A percentile compares a stretch with the other conserved stretches of the same genome.
phyloP scores from a whole-genome alignment of 371 early-diverging fungal species.

The Enterocytospora artemiae region DNA sequence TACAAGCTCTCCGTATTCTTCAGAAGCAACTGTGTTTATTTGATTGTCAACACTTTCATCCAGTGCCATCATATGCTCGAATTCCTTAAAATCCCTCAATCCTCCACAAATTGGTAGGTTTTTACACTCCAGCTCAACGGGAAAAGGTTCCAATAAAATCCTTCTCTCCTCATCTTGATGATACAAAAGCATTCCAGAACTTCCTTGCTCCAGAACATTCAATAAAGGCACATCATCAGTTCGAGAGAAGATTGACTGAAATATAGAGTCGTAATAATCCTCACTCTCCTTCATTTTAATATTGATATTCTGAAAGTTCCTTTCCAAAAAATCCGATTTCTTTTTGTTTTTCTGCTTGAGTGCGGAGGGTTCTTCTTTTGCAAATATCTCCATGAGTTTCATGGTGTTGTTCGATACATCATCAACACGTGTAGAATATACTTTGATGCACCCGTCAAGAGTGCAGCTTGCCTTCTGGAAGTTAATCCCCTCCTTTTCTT shows the following conservation, averaged over 20 bases:
- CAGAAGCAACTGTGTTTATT: neutral
- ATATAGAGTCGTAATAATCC: constrained; percentile 24
- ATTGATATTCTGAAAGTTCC: constrained; percentile 24
- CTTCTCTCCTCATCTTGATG: neutral
- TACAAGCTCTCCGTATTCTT: neutral
- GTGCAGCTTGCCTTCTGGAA: constrained; percentile 97
- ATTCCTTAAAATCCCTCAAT: constrained; percentile 4
- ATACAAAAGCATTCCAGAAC: constrained; percentile 18
- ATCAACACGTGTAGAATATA: constrained; percentile 92
- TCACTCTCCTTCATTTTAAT: constrained; percentile 4
- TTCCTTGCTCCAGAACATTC: neutral
- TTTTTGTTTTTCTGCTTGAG: constrained; percentile 17
- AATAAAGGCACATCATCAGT: constrained; percentile 16
- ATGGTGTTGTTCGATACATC: constrained; percentile 86
- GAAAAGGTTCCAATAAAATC: constrained; percentile 11
- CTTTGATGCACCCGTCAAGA: constrained; percentile 91
- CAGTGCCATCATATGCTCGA: neutral
- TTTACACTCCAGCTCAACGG: neutral
- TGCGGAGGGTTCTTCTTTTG: constrained; percentile 32
- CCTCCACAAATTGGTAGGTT: constrained; percentile 1
- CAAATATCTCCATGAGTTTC: constrained; percentile 61
- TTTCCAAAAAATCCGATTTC: constrained; percentile 26
- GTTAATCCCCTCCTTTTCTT: constrained; percentile 70
- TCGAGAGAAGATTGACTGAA: constrained; percentile 6
- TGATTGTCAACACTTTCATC: neutral